Conservation (phyloP, 1,284 basidiomycete species). For the Melampsora larici-populina region DNA sequence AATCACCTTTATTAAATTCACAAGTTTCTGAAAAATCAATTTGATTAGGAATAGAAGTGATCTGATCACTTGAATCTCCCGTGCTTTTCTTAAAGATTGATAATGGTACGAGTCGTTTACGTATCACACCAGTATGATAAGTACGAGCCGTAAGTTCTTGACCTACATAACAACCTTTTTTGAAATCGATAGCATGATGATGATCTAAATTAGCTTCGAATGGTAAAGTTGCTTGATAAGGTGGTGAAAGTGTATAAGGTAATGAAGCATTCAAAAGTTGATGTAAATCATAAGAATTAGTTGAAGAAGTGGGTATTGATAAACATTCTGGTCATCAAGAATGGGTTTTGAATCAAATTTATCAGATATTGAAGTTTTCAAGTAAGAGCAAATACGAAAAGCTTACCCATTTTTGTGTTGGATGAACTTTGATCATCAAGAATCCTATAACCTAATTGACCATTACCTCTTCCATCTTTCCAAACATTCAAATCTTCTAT, state of each 20-base stretch:
- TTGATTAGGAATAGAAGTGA: not conserved
- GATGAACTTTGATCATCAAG: not conserved
- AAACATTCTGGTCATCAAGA: not conserved
- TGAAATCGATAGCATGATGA: conserved; percentile 73
- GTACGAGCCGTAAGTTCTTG: conserved; percentile 96
- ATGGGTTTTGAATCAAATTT: not conserved
- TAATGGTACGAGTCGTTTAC: conserved; percentile 86
- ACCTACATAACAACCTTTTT: conserved; percentile 96
- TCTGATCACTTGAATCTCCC: not conserved
- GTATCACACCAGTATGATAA: conserved; percentile 85
- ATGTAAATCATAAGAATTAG: conserved; percentile 10
- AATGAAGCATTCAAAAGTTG: conserved; percentile 23
- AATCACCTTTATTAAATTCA: not conserved
- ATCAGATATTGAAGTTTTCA: not conserved
- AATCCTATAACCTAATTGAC: conserved; percentile 22
- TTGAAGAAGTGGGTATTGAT: conserved; percentile 14
- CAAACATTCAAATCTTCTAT: not conserved
- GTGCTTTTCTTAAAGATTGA: conserved; percentile 54
- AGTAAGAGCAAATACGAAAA: not conserved
- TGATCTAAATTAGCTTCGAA: conserved; percentile 43
- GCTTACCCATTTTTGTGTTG: conserved; percentile 9
- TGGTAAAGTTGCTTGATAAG: conserved; percentile 27
- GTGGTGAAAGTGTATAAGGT: conserved; percentile 17
- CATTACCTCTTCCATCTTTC: conserved; percentile 23
- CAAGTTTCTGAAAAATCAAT: not conserved